These are phyloP conservation scores for Acidiella bohemica DNA, from an alignment of 495 filamentous ascomycete species.

Conservation along the genomic window DNA sequence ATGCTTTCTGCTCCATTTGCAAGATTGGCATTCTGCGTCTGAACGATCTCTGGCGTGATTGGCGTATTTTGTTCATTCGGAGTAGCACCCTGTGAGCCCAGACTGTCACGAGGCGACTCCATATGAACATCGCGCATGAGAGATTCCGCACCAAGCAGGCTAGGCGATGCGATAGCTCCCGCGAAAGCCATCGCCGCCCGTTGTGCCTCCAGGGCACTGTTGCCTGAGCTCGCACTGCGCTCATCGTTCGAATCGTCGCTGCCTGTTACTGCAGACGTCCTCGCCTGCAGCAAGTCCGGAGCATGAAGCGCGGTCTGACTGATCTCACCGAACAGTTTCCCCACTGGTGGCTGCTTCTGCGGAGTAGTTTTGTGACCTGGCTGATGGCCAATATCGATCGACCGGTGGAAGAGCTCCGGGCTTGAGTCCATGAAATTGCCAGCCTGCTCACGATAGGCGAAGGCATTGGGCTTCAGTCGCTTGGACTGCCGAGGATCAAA, in stretches of 20 bases:
- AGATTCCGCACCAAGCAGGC: constrained; percentile 53
- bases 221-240: too few relatives aligned
- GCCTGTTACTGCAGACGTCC: too few relatives aligned
- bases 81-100: constrained; percentile 19
- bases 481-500: constrained; percentile 24
- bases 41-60: constrained; percentile 23
- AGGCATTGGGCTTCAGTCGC: constrained; percentile 22
- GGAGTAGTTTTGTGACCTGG: background rate
- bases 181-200: background rate
- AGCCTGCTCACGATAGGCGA: constrained; percentile 19
- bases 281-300: too few relatives aligned
- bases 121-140: constrained; percentile 55
- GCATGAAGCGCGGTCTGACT: constrained; percentile 26
- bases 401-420: constrained; percentile 21
- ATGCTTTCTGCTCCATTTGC: constrained; percentile 8
- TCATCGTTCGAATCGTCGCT: too few relatives aligned
- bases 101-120: constrained; percentile 36
- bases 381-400: constrained; percentile 6
- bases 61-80: constrained; percentile 27
- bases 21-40: background rate
- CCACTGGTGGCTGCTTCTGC: constrained; percentile 20
- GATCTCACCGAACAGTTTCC: constrained; percentile 71
- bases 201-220: too few relatives aligned
- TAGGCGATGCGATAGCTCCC: constrained; percentile 27
- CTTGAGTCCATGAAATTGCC: constrained; percentile 23